Evolutionary conservation across 2,329 filamentous ascomycete species (phyloP).

Genomic region (Fusarium nematophilum): DNA sequence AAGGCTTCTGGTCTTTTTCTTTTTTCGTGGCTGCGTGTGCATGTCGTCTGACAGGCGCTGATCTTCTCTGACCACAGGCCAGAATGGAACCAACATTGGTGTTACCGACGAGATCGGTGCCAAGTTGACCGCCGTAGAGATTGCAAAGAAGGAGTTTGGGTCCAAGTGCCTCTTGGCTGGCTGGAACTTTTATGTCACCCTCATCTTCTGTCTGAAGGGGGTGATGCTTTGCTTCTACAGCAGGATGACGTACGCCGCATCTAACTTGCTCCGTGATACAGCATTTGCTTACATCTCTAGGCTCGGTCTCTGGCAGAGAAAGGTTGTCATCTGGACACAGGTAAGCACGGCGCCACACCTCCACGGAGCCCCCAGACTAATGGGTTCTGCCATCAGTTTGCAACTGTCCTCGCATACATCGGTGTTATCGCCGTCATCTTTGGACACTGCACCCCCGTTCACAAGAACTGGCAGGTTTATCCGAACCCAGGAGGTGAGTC

Average conservation of each 20-base stretch:
- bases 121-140: constrained; percentile 45
- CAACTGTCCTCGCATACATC: constrained; percentile 47
- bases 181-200: constrained; percentile 55
- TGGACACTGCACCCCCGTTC: constrained; percentile 52
- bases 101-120: constrained; percentile 47
- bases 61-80: constrained; percentile 46
- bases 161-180: constrained; percentile 50
- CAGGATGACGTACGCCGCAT: constrained; percentile 53
- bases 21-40: neutral
- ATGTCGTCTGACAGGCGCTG: constrained; percentile 15
- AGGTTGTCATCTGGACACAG: constrained; percentile 50
- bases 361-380: neutral
- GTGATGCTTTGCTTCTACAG: constrained; percentile 57
- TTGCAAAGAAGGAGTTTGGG: constrained; percentile 46
- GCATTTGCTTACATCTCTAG: constrained; percentile 37
- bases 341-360: constrained; percentile 25
- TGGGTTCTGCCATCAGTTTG: constrained; percentile 13
- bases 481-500: constrained; percentile 53
- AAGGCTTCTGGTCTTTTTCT: neutral
- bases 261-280: neutral
- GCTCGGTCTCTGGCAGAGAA: constrained; percentile 51
- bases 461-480: constrained; percentile 54
- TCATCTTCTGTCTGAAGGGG: constrained; percentile 57
- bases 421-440: constrained; percentile 50
- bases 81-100: constrained; percentile 54